Conservation (phyloP, 2,329 filamentous ascomycete species). For the Xylariomycetidae sp. region DNA sequence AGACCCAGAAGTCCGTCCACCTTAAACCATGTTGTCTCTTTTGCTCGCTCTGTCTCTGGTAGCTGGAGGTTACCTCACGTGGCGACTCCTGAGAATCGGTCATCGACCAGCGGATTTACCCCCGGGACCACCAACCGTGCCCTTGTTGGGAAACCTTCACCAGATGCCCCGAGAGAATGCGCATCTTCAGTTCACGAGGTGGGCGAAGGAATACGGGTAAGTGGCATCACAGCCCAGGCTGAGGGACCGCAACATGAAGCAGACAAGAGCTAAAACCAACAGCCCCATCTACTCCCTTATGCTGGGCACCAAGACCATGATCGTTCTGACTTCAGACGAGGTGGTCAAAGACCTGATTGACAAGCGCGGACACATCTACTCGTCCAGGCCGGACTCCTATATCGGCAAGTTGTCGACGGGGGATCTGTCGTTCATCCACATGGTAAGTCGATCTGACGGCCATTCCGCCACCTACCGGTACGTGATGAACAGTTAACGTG, state of each 20-base stretch:
- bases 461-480: too few species aligned
- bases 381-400: conserved; percentile 34
- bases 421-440: too few species aligned
- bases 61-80: too few species aligned
- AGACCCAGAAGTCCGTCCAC: too few species aligned
- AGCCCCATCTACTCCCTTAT: conserved; percentile 42
- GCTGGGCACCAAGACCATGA: conserved; percentile 37
- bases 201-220: conserved; percentile 39
- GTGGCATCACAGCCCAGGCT: neutral
- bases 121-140: conserved; percentile 45
- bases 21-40: too few species aligned
- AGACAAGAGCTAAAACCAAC: too few species aligned
- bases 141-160: conserved; percentile 45
- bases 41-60: too few species aligned
- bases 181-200: conserved; percentile 42
- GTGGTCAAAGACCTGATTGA: conserved; percentile 46
- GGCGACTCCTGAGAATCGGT: too few species aligned
- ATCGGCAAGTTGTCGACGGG: conserved; percentile 26
- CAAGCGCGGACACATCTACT: conserved; percentile 42
- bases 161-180: conserved; percentile 35
- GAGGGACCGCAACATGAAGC: too few species aligned
- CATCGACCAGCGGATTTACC: conserved; percentile 30
- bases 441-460: too few species aligned
- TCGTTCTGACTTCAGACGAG: conserved; percentile 38
- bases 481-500: too few species aligned